phyloP scores from a whole-genome alignment of 192 early-diverging fungal species.

The Backusella liffmaniae region DNA sequence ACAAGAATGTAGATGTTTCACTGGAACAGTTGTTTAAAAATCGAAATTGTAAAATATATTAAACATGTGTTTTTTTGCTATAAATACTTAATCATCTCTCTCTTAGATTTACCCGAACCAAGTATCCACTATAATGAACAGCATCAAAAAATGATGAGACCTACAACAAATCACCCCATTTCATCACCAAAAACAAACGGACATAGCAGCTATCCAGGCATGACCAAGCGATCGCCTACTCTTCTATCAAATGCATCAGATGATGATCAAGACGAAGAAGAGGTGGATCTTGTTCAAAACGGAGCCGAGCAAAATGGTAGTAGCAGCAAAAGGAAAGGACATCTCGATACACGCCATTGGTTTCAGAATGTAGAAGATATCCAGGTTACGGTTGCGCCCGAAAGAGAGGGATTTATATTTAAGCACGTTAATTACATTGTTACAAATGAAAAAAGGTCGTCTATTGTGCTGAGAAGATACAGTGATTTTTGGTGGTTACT shows the following conservation, averaged over 20 bases:
- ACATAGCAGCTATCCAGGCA: constrained; percentile 41
- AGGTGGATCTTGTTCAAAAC: neutral
- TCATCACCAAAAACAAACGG: constrained; percentile 15
- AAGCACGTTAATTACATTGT: constrained; percentile 91
- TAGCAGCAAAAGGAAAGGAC: neutral
- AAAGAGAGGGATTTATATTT: constrained; percentile 57
- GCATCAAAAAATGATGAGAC: neutral
- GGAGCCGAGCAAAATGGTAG: too few species aligned
- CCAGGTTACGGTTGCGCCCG: constrained; percentile 52
- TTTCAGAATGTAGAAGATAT: constrained; percentile 56
- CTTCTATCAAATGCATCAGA: neutral
- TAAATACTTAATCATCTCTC: neutral
- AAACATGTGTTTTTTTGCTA: neutral
- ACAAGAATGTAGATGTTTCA: constrained; percentile 43
- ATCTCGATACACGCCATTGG: constrained; percentile 49
- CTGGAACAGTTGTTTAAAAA: constrained; percentile 60
- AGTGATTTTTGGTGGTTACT: constrained; percentile 92
- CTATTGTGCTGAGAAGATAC: constrained; percentile 76
- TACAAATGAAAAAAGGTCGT: constrained; percentile 60
- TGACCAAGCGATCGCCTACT: neutral
- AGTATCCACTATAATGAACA: neutral
- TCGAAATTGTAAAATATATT: constrained; percentile 48
- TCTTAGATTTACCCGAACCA: constrained; percentile 12
- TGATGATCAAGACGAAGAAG: neutral
- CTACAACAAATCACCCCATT: constrained; percentile 52